Evolutionary conservation across 2,329 filamentous ascomycete species (phyloP), one percentile per base, ranked within the genome.

Genomic region (Penicillium sp.): DNA sequence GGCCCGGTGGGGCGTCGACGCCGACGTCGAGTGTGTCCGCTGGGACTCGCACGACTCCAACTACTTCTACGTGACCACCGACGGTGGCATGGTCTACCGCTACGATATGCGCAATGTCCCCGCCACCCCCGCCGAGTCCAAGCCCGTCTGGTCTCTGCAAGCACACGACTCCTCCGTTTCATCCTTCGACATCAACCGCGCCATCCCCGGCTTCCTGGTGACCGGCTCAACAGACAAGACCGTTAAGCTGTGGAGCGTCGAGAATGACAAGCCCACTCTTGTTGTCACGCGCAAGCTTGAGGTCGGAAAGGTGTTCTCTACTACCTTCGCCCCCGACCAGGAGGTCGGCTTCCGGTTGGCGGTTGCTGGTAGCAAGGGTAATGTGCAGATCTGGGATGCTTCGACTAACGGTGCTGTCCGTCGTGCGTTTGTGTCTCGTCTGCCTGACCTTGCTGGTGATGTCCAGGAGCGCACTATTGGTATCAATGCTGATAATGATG

Each of bases 241-340:
- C 6, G 92, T 97, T 67, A 99, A 99, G 82, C 82, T 99, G 56
- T 99, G 94, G 94, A 96, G 96, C 76, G 86, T 97, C 56, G 84
- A 88, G 66, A 76, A 88, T 13, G 84, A 84, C 40, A 92, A 91
- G 2, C 94, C 94, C 1, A 90, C 87, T 59, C 90, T 99, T 85
- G 91, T 99, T 1, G 90, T 95, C 5, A 90, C 90, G 27, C 87
- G 94, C 65, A 93, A 97, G 74, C 80, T 97, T 45, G 94, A 95
- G 53, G 90, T 99, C 19, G 94, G 94, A 59, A 95, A 93, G 77
- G 89, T 99, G 38, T 99, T 99, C 76, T 91, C 91, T 11, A 89
- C 92, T 2, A 84, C 84, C 7, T 99, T 97, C 74, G 94, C 90
- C 4, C 93, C 94, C 0, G 94, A 99, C 72, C 76, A 87, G 34